Evolutionary conservation across 441 rosid genomes (phyloP).

Genomic region (Pelargonium cotyledonis): DNA sequence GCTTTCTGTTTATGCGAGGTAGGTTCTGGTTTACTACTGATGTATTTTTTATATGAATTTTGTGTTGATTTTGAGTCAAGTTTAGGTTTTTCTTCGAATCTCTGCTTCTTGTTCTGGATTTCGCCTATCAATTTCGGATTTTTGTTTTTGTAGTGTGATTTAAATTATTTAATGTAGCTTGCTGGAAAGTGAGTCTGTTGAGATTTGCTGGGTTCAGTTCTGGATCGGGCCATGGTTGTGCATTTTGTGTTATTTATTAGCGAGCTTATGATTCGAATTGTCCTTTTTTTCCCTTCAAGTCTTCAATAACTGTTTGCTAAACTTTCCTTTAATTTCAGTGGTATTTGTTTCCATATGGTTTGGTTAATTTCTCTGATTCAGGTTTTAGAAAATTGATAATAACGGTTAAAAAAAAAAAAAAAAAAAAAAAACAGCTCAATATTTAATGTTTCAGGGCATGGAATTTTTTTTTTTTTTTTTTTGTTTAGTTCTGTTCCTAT

Average conservation of each 20-base stretch:
- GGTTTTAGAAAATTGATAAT: not conserved
- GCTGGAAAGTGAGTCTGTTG: not conserved
- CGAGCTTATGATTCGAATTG: too few species aligned
- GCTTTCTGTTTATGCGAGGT: not conserved
- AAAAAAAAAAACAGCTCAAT: too few species aligned
- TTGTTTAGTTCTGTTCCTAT: not conserved
- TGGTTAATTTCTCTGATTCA: too few species aligned
- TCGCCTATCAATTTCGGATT: not conserved
- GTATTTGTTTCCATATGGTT: not conserved
- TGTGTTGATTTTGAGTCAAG: not conserved
- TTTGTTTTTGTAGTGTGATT: not conserved
- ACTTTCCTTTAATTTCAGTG: not conserved
- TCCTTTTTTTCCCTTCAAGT: too few species aligned
- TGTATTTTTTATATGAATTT: not conserved
- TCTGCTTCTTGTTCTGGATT: not conserved
- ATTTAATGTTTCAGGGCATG: too few species aligned
- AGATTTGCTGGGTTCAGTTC: not conserved
- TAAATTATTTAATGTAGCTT: not conserved
- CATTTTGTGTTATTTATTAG: too few species aligned
- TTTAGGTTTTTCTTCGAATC: slow-evolving; percentile 1
- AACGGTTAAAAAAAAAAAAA: not conserved
- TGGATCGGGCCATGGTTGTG: not conserved
- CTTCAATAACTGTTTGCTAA: too few species aligned
- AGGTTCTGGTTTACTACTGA: not conserved
- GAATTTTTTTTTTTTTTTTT: not conserved